A percentile compares a stretch with the other conserved stretches of the same genome.
Conservation (phyloP, 164 flowering plant species). For the Annona squamosa region DNA sequence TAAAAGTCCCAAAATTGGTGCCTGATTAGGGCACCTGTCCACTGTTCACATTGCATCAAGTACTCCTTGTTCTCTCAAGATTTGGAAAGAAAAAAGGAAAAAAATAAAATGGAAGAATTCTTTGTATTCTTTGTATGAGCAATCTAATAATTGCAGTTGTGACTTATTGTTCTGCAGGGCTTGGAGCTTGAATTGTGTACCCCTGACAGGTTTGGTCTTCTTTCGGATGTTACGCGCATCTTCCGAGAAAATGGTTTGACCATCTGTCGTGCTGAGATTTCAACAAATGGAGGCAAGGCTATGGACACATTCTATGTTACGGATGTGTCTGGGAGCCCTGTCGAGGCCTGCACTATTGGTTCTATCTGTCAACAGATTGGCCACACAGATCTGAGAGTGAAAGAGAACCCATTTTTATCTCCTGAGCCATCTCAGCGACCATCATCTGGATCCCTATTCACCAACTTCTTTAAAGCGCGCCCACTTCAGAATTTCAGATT, state of each 20-base stretch:
- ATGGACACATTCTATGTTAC: slow-evolving; percentile 67
- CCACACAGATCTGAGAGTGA: slow-evolving; percentile 44
- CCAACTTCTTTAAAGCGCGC: slow-evolving; percentile 53
- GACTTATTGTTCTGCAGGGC: slow-evolving; percentile 40
- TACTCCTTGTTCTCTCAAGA: background rate
- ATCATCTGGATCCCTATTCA: slow-evolving; percentile 46
- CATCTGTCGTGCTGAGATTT: slow-evolving; percentile 69
- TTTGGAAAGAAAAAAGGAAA: background rate
- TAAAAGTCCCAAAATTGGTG: no score
- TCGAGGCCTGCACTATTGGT: slow-evolving; percentile 58
- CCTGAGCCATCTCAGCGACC: slow-evolving; percentile 39
- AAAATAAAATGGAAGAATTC: no score
- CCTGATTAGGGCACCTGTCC: no score
- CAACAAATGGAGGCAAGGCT: slow-evolving; percentile 64
- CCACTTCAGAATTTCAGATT: slow-evolving; percentile 40
- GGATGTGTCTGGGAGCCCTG: slow-evolving; percentile 68
- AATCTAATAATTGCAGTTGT: background rate
- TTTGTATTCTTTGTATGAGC: background rate
- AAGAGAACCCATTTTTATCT: slow-evolving; percentile 23
- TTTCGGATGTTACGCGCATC: slow-evolving; percentile 73
- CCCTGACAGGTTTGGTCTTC: slow-evolving; percentile 47
- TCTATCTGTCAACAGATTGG: slow-evolving; percentile 64
- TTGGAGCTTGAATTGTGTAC: slow-evolving; percentile 66
- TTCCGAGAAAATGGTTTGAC: slow-evolving; percentile 78
- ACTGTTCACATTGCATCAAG: background rate